Percentiles rank a stretch among this genome's conserved stretches.
Evolutionary conservation across 2,329 filamentous ascomycete genomes (phyloP).

Genomic region (Fusarium sp.): DNA sequence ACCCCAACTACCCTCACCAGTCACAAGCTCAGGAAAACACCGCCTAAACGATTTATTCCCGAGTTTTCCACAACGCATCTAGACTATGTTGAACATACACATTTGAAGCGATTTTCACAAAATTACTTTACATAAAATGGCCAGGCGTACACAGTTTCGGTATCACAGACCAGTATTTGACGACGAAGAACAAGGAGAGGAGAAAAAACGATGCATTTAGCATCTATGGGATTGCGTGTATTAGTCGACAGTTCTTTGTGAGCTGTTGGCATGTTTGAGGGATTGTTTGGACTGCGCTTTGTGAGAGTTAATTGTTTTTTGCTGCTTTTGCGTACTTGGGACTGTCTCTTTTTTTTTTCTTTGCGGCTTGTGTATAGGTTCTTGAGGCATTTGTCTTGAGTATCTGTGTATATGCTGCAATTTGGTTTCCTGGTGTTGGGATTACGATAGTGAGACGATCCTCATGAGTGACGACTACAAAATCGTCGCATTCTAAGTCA

Average conservation of each 20-base stretch:
- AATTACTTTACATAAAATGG: slow-evolving; percentile 26
- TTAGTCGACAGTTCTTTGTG: slow-evolving; percentile 22
- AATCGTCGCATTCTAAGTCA: slow-evolving; percentile 48
- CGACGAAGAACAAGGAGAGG: slow-evolving; percentile 17
- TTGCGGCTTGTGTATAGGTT: slow-evolving; percentile 12
- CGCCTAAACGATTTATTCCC: slow-evolving; percentile 31
- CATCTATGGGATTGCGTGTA: slow-evolving; percentile 26
- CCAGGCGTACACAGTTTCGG: slow-evolving; percentile 32
- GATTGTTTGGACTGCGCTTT: slow-evolving; percentile 31
- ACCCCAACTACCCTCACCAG: slow-evolving; percentile 47
- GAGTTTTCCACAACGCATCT: slow-evolving; percentile 30
- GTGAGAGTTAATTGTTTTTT: slow-evolving; percentile 17
- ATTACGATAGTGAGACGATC: slow-evolving; percentile 51
- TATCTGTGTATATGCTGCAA: slow-evolving; percentile 11
- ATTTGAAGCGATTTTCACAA: slow-evolving; percentile 34
- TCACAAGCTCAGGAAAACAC: slow-evolving; percentile 51
- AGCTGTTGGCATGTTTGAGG: slow-evolving; percentile 23
- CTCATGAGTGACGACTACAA: slow-evolving; percentile 50
- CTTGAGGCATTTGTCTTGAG: slow-evolving; percentile 1
- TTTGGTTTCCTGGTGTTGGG: slow-evolving; percentile 43
- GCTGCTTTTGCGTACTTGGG: slow-evolving; percentile 20
- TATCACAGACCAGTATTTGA: slow-evolving; percentile 43
- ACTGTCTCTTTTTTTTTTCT: slow-evolving; percentile 22
- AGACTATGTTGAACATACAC: slow-evolving; percentile 36
- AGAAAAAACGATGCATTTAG: slow-evolving; percentile 24